phyloP scores from a whole-genome alignment of 2,329 filamentous ascomycete species.

The Talaromyces sp. region DNA sequence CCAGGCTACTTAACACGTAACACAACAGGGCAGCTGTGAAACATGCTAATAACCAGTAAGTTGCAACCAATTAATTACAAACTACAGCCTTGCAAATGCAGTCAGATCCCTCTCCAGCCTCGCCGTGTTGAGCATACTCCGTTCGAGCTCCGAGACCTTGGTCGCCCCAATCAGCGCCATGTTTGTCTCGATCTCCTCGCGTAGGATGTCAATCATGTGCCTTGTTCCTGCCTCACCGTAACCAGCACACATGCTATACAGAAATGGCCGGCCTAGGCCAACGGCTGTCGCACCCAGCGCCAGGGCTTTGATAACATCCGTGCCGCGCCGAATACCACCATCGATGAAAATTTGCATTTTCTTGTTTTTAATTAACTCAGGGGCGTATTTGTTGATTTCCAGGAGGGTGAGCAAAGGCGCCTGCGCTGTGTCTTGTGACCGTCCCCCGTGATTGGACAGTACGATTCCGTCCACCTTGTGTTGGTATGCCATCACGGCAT shows the following conservation, averaged over 20 bases:
- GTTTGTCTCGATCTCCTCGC: constrained; percentile 29
- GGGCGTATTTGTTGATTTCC: constrained; percentile 58
- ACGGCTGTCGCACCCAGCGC: constrained; percentile 61
- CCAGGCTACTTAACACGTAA: background rate
- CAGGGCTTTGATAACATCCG: constrained; percentile 63
- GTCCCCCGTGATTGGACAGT: constrained; percentile 38
- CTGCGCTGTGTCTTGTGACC: constrained; percentile 41
- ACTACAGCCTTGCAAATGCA: constrained; percentile 12
- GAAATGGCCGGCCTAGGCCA: constrained; percentile 56
- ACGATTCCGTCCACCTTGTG: constrained; percentile 43
- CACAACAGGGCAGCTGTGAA: background rate
- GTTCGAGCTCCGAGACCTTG: constrained; percentile 20
- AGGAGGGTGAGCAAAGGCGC: constrained; percentile 55
- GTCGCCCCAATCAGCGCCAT: constrained; percentile 29
- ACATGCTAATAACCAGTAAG: background rate
- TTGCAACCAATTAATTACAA: background rate
- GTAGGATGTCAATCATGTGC: constrained; percentile 31
- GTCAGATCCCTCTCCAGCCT: constrained; percentile 27
- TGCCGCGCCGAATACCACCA: constrained; percentile 59
- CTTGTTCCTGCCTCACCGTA: constrained; percentile 57
- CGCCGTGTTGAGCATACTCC: constrained; percentile 26
- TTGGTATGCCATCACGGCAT: constrained; percentile 43
- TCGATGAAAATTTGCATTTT: constrained; percentile 60
- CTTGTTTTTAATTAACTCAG: constrained; percentile 49
- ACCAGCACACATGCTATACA: constrained; percentile 51